Percentiles rank a stretch among this genome's conserved stretches.
Conservation (phyloP, 768 basidiomycete genomes). For the Xerocomellus dryophilus region DNA sequence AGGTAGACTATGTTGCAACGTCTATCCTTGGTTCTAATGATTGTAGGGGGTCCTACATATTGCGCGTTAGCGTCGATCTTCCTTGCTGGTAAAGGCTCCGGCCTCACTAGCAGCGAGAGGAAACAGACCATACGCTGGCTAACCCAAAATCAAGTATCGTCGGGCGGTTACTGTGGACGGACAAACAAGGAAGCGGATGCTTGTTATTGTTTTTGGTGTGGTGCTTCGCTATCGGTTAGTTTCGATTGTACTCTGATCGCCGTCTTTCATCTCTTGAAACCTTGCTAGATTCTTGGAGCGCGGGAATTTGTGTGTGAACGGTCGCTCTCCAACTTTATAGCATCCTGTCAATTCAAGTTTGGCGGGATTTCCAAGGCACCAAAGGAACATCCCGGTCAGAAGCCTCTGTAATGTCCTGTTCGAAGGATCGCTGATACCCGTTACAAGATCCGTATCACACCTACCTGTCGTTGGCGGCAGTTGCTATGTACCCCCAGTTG, state of each 20-base stretch:
- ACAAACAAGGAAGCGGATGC: constrained; percentile 87
- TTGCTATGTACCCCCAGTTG: constrained; percentile 62
- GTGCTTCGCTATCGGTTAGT: constrained; percentile 71
- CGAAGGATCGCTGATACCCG: constrained; percentile 7
- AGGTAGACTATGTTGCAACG: constrained; percentile 45
- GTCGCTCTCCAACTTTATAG: constrained; percentile 62
- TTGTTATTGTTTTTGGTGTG: constrained; percentile 97
- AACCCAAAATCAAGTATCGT: constrained; percentile 55
- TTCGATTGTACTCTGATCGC: neutral
- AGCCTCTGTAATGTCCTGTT: neutral
- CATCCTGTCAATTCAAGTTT: constrained; percentile 77
- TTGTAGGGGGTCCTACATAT: constrained; percentile 87
- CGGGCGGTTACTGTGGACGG: constrained; percentile 85
- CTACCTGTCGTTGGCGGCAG: constrained; percentile 81
- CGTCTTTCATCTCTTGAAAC: neutral
- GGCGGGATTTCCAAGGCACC: constrained; percentile 89
- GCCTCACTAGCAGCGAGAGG: constrained; percentile 39
- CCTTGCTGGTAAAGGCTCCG: constrained; percentile 38
- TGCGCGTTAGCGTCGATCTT: constrained; percentile 78
- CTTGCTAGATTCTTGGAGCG: constrained; percentile 63
- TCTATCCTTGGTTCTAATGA: neutral
- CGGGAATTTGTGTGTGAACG: constrained; percentile 52
- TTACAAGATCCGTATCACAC: constrained; percentile 89
- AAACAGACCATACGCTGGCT: constrained; percentile 72
- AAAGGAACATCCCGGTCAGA: constrained; percentile 71